Percentiles rank a stretch among this genome's conserved stretches.
phyloP scores from a whole-genome alignment of 768 basidiomycete species.

The Pulveroboletus sp. region DNA sequence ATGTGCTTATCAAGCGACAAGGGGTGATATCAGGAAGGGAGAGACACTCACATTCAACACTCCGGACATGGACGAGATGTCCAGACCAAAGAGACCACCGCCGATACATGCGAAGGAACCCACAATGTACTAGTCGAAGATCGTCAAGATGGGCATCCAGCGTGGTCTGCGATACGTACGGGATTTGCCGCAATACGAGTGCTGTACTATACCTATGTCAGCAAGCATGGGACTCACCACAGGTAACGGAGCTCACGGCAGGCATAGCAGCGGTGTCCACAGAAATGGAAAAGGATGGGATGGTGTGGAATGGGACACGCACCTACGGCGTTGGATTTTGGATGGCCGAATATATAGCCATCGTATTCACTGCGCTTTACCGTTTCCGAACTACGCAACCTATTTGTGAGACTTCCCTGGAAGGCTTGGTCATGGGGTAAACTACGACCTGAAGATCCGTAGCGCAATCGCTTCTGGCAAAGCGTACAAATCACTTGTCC shows the following conservation, averaged over 20 bases:
- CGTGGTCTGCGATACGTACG: slow-evolving; percentile 27
- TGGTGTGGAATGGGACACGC: not conserved
- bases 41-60: slow-evolving; percentile 48
- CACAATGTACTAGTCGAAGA: slow-evolving; percentile 59
- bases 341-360: slow-evolving; percentile 11
- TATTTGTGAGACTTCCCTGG: not conserved
- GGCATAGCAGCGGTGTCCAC: slow-evolving; percentile 17
- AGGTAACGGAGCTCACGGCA: slow-evolving; percentile 15
- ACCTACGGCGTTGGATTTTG: not conserved
- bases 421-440: slow-evolving; percentile 1
- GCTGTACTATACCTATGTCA: slow-evolving; percentile 39
- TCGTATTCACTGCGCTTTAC: not conserved
- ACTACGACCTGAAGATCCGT: not conserved
- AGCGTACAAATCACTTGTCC: not conserved
- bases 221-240: not conserved
- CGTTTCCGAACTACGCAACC: slow-evolving; percentile 6
- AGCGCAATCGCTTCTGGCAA: not conserved
- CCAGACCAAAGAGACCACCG: slow-evolving; percentile 73
- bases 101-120: slow-evolving; percentile 81
- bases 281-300: not conserved
- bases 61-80: slow-evolving; percentile 81
- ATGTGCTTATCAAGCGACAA: not conserved
- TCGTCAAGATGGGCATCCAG: slow-evolving; percentile 3
- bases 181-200: slow-evolving; percentile 55
- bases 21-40: not conserved